Base-by-base conservation (phyloP, 2,329 filamentous ascomycete genomes). In the Lecanoromycetidae sp. region DNA sequence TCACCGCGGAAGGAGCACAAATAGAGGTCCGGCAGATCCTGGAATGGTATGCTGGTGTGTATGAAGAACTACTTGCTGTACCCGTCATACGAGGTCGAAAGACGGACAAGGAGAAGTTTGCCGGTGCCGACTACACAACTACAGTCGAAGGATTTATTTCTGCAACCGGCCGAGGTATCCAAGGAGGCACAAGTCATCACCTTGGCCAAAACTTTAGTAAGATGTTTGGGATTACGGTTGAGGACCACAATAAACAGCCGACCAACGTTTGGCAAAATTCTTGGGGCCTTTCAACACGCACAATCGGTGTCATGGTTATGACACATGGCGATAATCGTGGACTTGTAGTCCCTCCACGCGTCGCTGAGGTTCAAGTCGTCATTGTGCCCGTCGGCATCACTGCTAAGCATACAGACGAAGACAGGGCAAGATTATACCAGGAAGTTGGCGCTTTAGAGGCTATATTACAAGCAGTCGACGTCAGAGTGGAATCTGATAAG, bases 241-340 rank as follows among this genome's bases (percentile, higher is more conserved):
- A 98, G 66, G 88, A 98, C 61, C 91, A 91, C 64, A 83, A 85
- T 68, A 84, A 84, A 55, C 75, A 81, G 57, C 81, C 87, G 60
- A 71, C 95, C 48, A 71, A 90, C 61, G 88, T 96, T 48, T 96
- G 90, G 88, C 91, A 98, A 66, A 98, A 98, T 72, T 95, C 87
- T 12, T 98, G 91, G 91, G 91, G 91, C 67, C 77, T 98, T 52
- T 96, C 90, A 1, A 98, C 91, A 46, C 87, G 91, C 63, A 87
- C 90, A 48, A 94, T 98, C 56, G 93, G 91, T 70, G 87, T 96
- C 64, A 96, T 96, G 90, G 85, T 95, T 60, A 91, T 98, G 80
- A 87, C 94, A 52, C 91, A 98, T 68, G 83, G 87, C 59, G 91
- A 98, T 63, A 84, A 98, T 70, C 90, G 90, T 67, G 91, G 91